Evolutionary conservation across 768 basidiomycete species (phyloP).

Genomic region (Gloeostereum incarnatum): DNA sequence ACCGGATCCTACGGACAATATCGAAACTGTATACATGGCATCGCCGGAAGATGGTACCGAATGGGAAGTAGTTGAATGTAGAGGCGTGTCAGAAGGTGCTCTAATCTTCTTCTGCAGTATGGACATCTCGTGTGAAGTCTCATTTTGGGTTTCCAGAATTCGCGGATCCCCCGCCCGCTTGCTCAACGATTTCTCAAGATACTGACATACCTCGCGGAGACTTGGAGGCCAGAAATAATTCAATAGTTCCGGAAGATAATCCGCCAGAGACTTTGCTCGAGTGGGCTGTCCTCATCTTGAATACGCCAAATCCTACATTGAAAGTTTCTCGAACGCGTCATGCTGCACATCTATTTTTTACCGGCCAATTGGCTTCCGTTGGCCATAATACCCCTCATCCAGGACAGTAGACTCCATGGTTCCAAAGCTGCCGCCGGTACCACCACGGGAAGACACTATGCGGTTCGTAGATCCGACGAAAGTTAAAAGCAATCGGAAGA

Average conservation of each 20-base stretch:
- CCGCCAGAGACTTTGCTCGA: conserved; percentile 64
- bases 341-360: conserved; percentile 60
- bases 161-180: conserved; percentile 43
- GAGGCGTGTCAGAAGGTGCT: conserved; percentile 66
- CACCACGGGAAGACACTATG: conserved; percentile 54
- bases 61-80: conserved; percentile 59
- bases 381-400: conserved; percentile 37
- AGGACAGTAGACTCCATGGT: no score
- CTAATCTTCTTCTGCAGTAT: conserved; percentile 1
- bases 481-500: conserved; percentile 46
- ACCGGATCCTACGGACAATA: conserved; percentile 22
- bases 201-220: background rate
- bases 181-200: background rate
- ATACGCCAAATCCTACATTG: conserved; percentile 58
- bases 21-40: conserved; percentile 50
- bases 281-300: conserved; percentile 73
- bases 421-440: conserved; percentile 53
- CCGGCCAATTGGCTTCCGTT: conserved; percentile 58
- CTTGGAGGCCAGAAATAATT: conserved; percentile 2
- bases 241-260: conserved; percentile 34
- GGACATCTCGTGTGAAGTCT: background rate
- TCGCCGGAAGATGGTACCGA: conserved; percentile 39
- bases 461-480: conserved; percentile 53
- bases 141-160: conserved; percentile 33
- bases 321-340: conserved; percentile 58